Percentiles rank a stretch among this genome's conserved stretches.
Evolutionary conservation across 2,329 filamentous ascomycete genomes (phyloP).

Genomic region (Fusarium hainanense): DNA sequence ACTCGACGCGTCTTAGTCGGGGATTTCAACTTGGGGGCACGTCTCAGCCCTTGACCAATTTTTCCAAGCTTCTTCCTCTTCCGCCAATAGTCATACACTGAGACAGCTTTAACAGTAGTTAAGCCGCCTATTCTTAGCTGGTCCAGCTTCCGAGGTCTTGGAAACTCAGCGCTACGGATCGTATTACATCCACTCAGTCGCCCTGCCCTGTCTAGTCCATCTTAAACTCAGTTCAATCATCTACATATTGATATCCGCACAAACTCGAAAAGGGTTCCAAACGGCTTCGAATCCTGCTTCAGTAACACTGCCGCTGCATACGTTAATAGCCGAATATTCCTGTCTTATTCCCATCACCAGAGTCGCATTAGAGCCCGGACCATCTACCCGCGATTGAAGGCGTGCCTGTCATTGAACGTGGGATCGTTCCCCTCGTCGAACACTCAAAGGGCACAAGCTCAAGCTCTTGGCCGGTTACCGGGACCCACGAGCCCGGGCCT

Average conservation of each 20-base stretch:
- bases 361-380: slow-evolving; percentile 37
- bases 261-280: slow-evolving; percentile 25
- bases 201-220: neutral
- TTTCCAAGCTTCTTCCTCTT: slow-evolving; percentile 15
- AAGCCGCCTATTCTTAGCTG: slow-evolving; percentile 22
- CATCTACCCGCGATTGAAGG: slow-evolving; percentile 40
- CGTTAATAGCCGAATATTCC: slow-evolving; percentile 9
- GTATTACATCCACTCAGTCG: slow-evolving; percentile 24
- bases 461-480: slow-evolving; percentile 41
- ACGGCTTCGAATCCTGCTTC: slow-evolving; percentile 15
- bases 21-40: slow-evolving; percentile 4
- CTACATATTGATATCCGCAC: slow-evolving; percentile 29
- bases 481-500: slow-evolving; percentile 42
- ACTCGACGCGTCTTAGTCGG: slow-evolving; percentile 22
- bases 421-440: slow-evolving; percentile 32
- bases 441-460: slow-evolving; percentile 34
- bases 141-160: slow-evolving; percentile 21
- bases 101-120: slow-evolving; percentile 23
- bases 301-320: slow-evolving; percentile 18
- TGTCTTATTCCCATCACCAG: slow-evolving; percentile 22
- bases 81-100: slow-evolving; percentile 12
- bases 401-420: slow-evolving; percentile 35
- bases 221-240: slow-evolving; percentile 16
- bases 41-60: slow-evolving; percentile 6
- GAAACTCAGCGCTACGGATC: slow-evolving; percentile 19